Conservation (phyloP, 179 eudicot genomes). For the Heliamphora pulchella region DNA sequence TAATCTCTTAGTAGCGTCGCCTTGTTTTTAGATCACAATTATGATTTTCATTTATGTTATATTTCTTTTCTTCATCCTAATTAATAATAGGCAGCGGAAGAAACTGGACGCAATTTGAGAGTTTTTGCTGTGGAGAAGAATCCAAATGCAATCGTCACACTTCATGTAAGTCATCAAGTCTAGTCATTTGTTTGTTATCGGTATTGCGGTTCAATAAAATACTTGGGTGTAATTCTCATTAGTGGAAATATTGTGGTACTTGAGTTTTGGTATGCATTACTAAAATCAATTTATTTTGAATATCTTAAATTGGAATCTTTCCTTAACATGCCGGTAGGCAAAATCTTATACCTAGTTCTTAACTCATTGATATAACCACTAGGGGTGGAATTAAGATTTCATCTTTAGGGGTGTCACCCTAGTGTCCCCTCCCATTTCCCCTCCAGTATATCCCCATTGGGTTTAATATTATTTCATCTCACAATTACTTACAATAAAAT, state of each 20-base stretch:
- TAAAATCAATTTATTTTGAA: not conserved
- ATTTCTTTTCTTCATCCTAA: not conserved
- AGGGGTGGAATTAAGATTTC: not conserved
- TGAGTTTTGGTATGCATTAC: not conserved
- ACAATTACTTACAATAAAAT: not conserved
- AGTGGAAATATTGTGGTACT: not conserved
- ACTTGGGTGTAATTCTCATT: constrained; percentile 6
- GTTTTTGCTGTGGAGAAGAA: constrained; percentile 98
- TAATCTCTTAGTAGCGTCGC: too few species aligned
- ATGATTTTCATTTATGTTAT: not conserved
- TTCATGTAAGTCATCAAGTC: constrained; percentile 60
- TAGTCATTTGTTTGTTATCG: not conserved
- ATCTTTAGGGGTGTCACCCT: not conserved
- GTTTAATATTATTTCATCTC: not conserved
- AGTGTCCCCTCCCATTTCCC: not conserved
- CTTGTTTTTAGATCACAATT: too few species aligned
- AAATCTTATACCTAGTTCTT: not conserved
- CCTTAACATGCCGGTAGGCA: not conserved
- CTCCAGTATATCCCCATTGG: not conserved
- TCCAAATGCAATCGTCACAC: constrained; percentile 93
- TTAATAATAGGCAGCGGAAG: constrained; percentile 76
- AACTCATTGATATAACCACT: not conserved
- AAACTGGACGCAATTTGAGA: constrained; percentile 78
- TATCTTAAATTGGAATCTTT: not conserved
- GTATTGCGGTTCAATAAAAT: not conserved